phyloP scores from a whole-genome alignment of 495 filamentous ascomycete species.

The Penicillium malachiteum region DNA sequence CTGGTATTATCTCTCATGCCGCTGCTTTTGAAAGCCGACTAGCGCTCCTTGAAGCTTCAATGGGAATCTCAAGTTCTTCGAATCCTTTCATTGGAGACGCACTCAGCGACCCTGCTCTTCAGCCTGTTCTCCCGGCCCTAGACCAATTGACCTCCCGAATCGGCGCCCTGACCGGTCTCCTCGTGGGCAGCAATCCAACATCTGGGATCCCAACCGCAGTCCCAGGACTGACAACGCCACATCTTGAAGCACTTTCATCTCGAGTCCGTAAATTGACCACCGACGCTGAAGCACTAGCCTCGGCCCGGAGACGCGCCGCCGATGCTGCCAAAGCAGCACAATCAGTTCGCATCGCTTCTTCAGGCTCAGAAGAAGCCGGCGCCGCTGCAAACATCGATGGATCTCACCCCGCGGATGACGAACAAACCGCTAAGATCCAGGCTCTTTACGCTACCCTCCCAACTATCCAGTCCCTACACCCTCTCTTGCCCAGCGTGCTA shows the following conservation, averaged over 20 bases:
- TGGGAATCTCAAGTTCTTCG: slow-evolving; percentile 71
- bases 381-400: slow-evolving; percentile 28
- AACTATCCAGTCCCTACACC: slow-evolving; percentile 83
- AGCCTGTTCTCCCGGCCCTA: slow-evolving; percentile 77
- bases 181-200: slow-evolving; percentile 41
- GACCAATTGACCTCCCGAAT: slow-evolving; percentile 56
- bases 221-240: slow-evolving; percentile 33
- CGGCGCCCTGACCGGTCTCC: slow-evolving; percentile 41
- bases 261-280: slow-evolving; percentile 71
- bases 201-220: slow-evolving; percentile 26
- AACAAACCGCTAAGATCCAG: slow-evolving; percentile 82
- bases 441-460: slow-evolving; percentile 86
- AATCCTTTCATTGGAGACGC: slow-evolving; percentile 62
- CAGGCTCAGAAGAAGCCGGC: slow-evolving; percentile 34
- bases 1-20: slow-evolving; percentile 68
- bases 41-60: slow-evolving; percentile 70
- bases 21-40: slow-evolving; percentile 86
- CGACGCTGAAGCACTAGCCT: slow-evolving; percentile 76
- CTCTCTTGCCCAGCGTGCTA: slow-evolving; percentile 79
- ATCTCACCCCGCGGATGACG: slow-evolving; percentile 43
- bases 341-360: slow-evolving; percentile 52
- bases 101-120: slow-evolving; percentile 61
- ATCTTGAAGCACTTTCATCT: slow-evolving; percentile 70
- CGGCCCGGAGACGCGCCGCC: slow-evolving; percentile 67
- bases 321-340: slow-evolving; percentile 66